Base-by-base conservation (phyloP, 805 yeast species). In the Ogataea minuta region DNA sequence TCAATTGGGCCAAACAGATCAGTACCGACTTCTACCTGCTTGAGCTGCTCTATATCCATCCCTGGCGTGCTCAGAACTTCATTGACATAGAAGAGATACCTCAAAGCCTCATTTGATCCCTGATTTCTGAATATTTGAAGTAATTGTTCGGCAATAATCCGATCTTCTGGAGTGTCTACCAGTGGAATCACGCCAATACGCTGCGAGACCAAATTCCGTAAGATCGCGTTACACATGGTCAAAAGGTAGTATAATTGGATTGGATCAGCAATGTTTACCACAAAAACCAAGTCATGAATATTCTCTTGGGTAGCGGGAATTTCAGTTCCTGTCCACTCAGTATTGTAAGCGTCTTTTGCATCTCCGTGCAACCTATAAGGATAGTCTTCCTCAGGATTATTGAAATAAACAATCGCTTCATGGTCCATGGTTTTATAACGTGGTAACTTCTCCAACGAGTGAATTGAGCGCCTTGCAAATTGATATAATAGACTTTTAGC, bases 171-270 rank as follows among this genome's bases (percentile, higher is more conserved):
- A 9, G 52, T 41, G 5, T 56, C 60, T 7, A 61, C 54, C 2
- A 84, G 42, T 0, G 98, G 95, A n/a, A 91, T 66, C 3, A 91
- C 46, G 6, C 97, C 99, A 36, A 91, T 55, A 59, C 90, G 83
- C 48, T 89, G 84, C 0, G 96, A 86, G 12, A 84, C 70, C 1
- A 78, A 77, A 29, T 76, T 72, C 9, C 71, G 67, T n/a, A 79
- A 52, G 2, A 79, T 64, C 2, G 74, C 59, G 17, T 70, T 67
- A 2, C 81, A 52, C 23, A 79, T 65, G 7, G 81, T 66, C 13
- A 73, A 60, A 20, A 81, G 58, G 2, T 72, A 75, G 12, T 65
- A 56, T 13, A 81, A 51, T 43, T 84, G 82, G 2, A 66, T 62
- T 10, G 66, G 64, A 45, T 77, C 68, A 2, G 79, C 64, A 14